Conservation (phyloP, 805 yeast species). For the Suhomyces emberorum region DNA sequence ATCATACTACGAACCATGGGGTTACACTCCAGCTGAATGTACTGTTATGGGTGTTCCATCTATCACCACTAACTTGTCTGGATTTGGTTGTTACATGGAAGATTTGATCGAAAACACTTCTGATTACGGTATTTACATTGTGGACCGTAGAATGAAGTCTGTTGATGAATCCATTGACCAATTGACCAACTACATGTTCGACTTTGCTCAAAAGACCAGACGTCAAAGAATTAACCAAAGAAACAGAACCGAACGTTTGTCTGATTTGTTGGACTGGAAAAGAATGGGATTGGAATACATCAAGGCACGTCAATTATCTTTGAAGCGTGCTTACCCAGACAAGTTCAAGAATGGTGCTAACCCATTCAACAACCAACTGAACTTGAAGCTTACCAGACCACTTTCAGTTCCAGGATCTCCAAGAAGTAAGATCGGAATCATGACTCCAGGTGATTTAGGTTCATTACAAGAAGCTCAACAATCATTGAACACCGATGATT, state of each 20-base stretch:
- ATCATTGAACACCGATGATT: conserved; percentile 69
- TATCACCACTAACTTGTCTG: conserved; percentile 91
- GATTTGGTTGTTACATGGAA: conserved; percentile 98
- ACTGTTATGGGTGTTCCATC: conserved; percentile 99
- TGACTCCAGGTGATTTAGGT: conserved; percentile 99
- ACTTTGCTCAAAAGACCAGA: conserved; percentile 82
- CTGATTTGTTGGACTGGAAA: conserved; percentile 94
- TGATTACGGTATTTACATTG: conserved; percentile 96
- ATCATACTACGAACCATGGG: conserved; percentile 99
- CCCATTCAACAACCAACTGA: conserved; percentile 44
- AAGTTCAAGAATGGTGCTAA: conserved; percentile 56
- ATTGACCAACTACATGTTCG: conserved; percentile 83
- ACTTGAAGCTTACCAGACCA: conserved; percentile 81
- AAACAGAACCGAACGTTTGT: conserved; percentile 90
- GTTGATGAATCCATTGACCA: conserved; percentile 94
- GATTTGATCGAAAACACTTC: conserved; percentile 90
- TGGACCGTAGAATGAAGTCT: conserved; percentile 87
- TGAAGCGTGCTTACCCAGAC: conserved; percentile 92
- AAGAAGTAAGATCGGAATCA: conserved; percentile 63
- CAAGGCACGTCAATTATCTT: conserved; percentile 88
- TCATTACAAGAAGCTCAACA: conserved; percentile 87
- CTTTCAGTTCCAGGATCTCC: conserved; percentile 98
- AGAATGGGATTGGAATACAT: conserved; percentile 96
- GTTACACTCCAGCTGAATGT: conserved; percentile 98
- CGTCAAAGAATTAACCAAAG: conserved; percentile 98